A percentile compares a stretch with the other conserved stretches of the same genome.
Evolutionary conservation across 805 yeast species (phyloP).

Genomic region (Lipomyces kockii): DNA sequence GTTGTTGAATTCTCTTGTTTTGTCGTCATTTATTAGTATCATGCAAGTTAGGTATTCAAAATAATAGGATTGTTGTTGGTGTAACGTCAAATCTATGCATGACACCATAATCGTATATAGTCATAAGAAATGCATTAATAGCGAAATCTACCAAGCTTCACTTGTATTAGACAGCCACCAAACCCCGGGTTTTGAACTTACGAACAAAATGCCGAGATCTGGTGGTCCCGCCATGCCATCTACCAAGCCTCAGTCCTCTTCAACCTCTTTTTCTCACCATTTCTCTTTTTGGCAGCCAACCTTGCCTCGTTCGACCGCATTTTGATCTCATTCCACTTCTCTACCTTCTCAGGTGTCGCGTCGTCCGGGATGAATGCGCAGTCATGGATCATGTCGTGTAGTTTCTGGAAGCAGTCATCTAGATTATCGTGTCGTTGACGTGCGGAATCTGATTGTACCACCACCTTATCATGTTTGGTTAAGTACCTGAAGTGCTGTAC

Average conservation of each 20-base stretch:
- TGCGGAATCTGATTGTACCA: conserved; percentile 63
- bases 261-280: background rate
- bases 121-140: background rate
- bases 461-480: conserved; percentile 58
- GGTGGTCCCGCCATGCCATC: too few relatives aligned
- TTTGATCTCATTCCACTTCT: conserved; percentile 25
- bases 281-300: background rate
- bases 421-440: conserved; percentile 64
- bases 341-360: conserved; percentile 2
- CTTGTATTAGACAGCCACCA: too few relatives aligned
- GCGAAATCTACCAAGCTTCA: background rate
- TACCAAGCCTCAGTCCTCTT: background rate
- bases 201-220: too few relatives aligned
- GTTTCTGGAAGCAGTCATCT: conserved; percentile 62
- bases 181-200: too few relatives aligned
- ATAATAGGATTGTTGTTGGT: background rate
- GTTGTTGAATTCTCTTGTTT: background rate
- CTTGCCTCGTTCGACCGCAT: background rate
- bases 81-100: background rate
- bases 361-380: conserved; percentile 49
- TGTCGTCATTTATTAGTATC: background rate
- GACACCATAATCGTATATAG: background rate
- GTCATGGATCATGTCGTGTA: conserved; percentile 57
- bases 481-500: conserved; percentile 55
- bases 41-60: background rate